These are phyloP conservation scores for Carex kokanica DNA, from an alignment of 176 grass and related monocot species.

Conservation along the genomic window DNA sequence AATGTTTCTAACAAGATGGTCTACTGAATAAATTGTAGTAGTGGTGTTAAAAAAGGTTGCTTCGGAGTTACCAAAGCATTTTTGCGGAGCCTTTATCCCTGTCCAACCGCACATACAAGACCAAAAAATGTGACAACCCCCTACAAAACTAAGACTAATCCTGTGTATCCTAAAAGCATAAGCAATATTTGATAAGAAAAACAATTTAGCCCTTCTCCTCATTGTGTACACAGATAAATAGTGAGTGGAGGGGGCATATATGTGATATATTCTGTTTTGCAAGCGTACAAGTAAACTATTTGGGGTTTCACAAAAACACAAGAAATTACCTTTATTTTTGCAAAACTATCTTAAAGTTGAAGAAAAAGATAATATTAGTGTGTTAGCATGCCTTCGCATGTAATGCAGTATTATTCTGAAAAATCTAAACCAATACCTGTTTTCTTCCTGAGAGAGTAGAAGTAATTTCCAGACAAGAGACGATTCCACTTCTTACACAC, in stretches of 20 bases:
- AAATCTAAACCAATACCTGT: slow-evolving; percentile 18
- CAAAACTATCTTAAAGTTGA: not conserved
- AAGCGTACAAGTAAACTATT: not conserved
- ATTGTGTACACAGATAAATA: not conserved
- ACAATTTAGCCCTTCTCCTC: not conserved
- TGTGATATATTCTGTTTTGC: not conserved
- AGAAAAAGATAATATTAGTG: not conserved
- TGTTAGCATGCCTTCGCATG: not conserved
- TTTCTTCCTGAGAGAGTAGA: slow-evolving; percentile 72
- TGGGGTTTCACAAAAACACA: not conserved
- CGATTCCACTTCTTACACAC: slow-evolving; percentile 78
- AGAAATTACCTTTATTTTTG: not conserved
- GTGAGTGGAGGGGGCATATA: not conserved
- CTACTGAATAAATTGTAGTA: not conserved
- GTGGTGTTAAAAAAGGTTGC: not conserved
- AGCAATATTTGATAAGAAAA: not conserved
- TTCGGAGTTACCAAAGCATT: not conserved
- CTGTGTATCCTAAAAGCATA: not conserved
- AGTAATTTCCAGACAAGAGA: slow-evolving; percentile 80
- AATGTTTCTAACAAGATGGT: not conserved
- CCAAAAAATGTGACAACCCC: not conserved
- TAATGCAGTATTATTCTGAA: not conserved
- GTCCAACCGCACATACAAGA: not conserved
- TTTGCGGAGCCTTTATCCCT: not conserved
- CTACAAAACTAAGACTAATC: not conserved